These are phyloP conservation scores for Marasmius tenuissimus DNA, from an alignment of 1,284 basidiomycete species.

Conservation along the genomic window DNA sequence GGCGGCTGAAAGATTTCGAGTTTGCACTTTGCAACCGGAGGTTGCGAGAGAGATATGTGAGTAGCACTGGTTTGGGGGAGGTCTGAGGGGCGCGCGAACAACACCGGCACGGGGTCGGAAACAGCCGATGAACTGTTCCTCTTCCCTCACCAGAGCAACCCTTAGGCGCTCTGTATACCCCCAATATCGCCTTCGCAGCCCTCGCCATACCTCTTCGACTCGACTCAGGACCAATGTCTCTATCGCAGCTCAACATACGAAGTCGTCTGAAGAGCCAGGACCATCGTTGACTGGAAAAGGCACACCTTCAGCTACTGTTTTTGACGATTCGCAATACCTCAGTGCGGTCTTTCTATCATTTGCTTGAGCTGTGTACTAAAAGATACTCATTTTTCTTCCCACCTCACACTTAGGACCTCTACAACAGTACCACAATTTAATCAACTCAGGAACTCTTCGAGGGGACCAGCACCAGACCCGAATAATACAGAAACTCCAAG, in stretches of 20 bases:
- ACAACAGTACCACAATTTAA: constrained; percentile 73
- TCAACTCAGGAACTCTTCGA: constrained; percentile 69
- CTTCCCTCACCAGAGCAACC: background rate
- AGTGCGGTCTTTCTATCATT: background rate
- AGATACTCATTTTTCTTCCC: too few relatives aligned
- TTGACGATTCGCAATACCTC: background rate
- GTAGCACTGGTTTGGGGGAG: too few relatives aligned
- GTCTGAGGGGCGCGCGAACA: too few relatives aligned
- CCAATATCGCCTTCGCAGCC: background rate
- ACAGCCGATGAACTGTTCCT: background rate
- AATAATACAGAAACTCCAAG: constrained; percentile 83
- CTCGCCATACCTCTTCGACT: background rate
- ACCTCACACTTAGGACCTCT: constrained; percentile 45
- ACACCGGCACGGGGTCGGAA: background rate
- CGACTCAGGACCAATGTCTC: background rate
- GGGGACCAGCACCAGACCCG: constrained; percentile 83
- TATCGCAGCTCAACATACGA: background rate
- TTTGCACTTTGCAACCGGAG: too few relatives aligned
- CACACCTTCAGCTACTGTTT: background rate
- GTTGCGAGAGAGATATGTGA: too few relatives aligned
- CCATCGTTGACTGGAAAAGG: background rate
- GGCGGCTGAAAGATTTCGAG: too few relatives aligned
- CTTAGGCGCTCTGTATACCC: background rate
- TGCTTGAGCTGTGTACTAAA: background rate
- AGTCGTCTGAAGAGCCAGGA: background rate